Conservation (phyloP, 2,329 filamentous ascomycete genomes). For the Pseudogymnoascus sp. region DNA sequence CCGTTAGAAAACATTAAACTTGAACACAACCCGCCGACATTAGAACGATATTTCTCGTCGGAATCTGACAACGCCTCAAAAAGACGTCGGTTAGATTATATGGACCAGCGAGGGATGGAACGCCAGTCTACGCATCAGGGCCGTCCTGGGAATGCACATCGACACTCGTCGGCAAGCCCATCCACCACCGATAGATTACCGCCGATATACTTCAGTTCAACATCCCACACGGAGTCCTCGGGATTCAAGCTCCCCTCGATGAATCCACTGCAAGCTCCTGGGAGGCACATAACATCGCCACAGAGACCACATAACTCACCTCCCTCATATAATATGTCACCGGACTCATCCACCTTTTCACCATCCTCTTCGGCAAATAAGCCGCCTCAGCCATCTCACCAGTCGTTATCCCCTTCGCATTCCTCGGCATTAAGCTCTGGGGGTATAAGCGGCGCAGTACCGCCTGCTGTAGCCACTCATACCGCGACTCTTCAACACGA, state of each 20-base stretch:
- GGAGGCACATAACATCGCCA: constrained; percentile 25
- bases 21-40: background rate
- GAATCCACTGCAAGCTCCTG: constrained; percentile 24
- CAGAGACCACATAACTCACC: constrained; percentile 24
- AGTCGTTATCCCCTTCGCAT: constrained; percentile 21
- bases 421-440: constrained; percentile 12
- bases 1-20: background rate
- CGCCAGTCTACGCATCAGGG: background rate
- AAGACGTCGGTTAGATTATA: background rate
- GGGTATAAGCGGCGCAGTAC: constrained; percentile 18
- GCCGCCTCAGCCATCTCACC: background rate
- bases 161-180: constrained; percentile 15
- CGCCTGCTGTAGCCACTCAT: constrained; percentile 20
- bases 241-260: constrained; percentile 19
- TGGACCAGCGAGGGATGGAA: background rate
- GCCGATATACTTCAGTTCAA: constrained; percentile 18
- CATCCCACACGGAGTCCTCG: constrained; percentile 12
- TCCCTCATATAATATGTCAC: constrained; percentile 23
- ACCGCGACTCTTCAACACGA: constrained; percentile 40
- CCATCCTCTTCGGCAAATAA: constrained; percentile 18
- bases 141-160: constrained; percentile 9
- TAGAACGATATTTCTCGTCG: constrained; percentile 3
- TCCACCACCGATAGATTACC: constrained; percentile 17
- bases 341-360: constrained; percentile 12
- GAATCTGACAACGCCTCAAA: background rate